Evolutionary conservation across 1,284 basidiomycete genomes (phyloP).

Genomic region (Cutaneotrichosporon spelunceum): DNA sequence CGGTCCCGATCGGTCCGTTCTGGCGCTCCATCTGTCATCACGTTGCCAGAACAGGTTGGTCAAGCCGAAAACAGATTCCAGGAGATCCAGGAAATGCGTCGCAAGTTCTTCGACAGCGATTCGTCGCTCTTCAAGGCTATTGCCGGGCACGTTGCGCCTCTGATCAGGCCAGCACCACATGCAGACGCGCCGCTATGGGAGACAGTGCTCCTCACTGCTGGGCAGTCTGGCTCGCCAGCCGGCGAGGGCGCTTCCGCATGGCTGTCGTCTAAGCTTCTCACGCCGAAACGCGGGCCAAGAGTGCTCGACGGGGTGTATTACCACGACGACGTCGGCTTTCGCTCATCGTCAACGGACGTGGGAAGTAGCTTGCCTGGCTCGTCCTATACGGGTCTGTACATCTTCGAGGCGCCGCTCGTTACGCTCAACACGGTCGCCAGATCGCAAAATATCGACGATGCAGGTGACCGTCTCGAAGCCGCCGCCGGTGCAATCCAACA

Average conservation of each 20-base stretch:
- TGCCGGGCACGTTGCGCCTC: slow-evolving; percentile 31
- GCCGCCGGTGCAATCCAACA: slow-evolving; percentile 23
- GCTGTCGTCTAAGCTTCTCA: slow-evolving; percentile 37
- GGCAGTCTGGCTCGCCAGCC: slow-evolving; percentile 26
- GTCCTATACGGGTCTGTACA: slow-evolving; percentile 29
- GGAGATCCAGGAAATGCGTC: slow-evolving; percentile 1
- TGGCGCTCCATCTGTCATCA: neutral
- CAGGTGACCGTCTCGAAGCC: slow-evolving; percentile 31
- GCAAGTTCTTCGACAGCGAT: slow-evolving; percentile 5
- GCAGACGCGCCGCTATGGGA: slow-evolving; percentile 13
- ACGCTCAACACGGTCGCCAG: slow-evolving; percentile 11
- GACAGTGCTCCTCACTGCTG: slow-evolving; percentile 21
- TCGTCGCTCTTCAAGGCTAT: slow-evolving; percentile 27
- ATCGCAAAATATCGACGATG: slow-evolving; percentile 31
- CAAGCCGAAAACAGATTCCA: neutral
- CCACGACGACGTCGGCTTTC: slow-evolving; percentile 26
- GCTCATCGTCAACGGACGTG: slow-evolving; percentile 12
- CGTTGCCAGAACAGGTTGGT: neutral
- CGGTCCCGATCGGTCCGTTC: neutral
- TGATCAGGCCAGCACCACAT: slow-evolving; percentile 14
- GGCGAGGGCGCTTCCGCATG: slow-evolving; percentile 29
- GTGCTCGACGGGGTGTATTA: slow-evolving; percentile 14
- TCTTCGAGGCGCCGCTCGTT: slow-evolving; percentile 36
- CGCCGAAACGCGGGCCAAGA: slow-evolving; percentile 5
- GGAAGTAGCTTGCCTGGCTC: slow-evolving; percentile 18